Conservation (phyloP, 495 filamentous ascomycete genomes). For the Hyphodiscus hymeniophilus region DNA sequence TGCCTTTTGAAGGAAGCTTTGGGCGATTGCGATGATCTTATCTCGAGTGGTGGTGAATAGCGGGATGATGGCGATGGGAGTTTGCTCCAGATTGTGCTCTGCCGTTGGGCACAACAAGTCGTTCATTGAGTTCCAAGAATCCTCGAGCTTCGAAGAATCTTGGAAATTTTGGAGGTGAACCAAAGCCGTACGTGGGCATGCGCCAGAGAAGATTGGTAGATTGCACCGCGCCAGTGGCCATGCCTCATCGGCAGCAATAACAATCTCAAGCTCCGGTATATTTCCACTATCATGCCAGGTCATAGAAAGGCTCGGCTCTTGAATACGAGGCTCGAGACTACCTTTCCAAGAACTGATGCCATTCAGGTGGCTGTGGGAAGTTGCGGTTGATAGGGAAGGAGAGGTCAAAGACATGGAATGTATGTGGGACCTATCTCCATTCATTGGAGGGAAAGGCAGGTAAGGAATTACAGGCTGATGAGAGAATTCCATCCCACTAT, state of each 20-base stretch:
- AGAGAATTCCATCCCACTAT: not conserved
- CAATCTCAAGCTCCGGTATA: slow-evolving; percentile 40
- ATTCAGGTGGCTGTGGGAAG: not conserved
- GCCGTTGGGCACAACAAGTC: slow-evolving; percentile 18
- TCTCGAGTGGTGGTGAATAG: slow-evolving; percentile 46
- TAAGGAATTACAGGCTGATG: not conserved
- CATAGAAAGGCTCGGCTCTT: slow-evolving; percentile 1
- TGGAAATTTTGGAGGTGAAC: slow-evolving; percentile 51
- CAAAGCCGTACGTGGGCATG: slow-evolving; percentile 48
- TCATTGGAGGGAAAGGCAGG: not conserved
- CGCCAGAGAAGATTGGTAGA: slow-evolving; percentile 36
- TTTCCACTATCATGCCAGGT: slow-evolving; percentile 21
- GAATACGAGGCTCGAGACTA: not conserved
- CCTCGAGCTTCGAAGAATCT: slow-evolving; percentile 45
- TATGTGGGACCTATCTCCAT: not conserved
- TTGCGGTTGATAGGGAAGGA: not conserved
- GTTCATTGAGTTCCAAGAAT: slow-evolving; percentile 35
- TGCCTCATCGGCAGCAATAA: slow-evolving; percentile 42
- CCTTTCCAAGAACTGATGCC: not conserved
- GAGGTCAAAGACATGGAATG: not conserved
- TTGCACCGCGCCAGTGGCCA: slow-evolving; percentile 54
- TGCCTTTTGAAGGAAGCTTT: slow-evolving; percentile 54
- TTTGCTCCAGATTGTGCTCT: slow-evolving; percentile 25
- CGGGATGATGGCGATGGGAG: slow-evolving; percentile 28
- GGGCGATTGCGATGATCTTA: slow-evolving; percentile 54